Evolutionary conservation across 495 filamentous ascomycete genomes (phyloP).

Genomic region (Xylaria acuta): DNA sequence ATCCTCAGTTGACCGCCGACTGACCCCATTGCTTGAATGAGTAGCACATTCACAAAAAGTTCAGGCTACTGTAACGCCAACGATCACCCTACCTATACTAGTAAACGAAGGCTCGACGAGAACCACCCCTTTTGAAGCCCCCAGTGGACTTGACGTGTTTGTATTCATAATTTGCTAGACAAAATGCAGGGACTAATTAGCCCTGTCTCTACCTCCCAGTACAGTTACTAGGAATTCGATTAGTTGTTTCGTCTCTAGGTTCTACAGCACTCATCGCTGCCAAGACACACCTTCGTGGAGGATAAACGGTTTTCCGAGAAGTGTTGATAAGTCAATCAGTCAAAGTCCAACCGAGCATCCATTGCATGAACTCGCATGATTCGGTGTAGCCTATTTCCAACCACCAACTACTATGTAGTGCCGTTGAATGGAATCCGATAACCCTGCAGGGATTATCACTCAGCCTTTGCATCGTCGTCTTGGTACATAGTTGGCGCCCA

Average conservation of each 20-base stretch:
- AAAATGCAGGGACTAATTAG: neutral
- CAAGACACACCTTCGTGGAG: neutral
- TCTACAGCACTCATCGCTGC: neutral
- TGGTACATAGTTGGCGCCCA: too few species aligned
- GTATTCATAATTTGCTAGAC: neutral
- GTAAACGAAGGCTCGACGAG: neutral
- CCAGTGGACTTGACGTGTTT: neutral
- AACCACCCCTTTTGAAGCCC: neutral
- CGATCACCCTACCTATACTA: neutral
- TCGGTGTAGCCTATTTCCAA: neutral
- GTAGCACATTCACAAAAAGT: neutral
- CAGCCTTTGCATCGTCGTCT: neutral
- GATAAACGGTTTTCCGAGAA: neutral
- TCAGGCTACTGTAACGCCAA: neutral
- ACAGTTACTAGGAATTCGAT: neutral
- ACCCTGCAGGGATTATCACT: conserved; percentile 6
- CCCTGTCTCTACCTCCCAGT: neutral
- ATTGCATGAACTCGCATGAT: conserved; percentile 22
- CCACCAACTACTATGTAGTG: neutral
- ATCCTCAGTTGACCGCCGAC: neutral
- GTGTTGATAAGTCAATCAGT: neutral
- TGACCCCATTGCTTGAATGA: neutral
- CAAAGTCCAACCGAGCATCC: neutral
- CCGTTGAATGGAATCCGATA: neutral
- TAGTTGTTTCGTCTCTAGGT: neutral